These are phyloP conservation scores for Ophiostoma quercus DNA, from an alignment of 2,329 filamentous ascomycete genomes.

Conservation along the genomic window DNA sequence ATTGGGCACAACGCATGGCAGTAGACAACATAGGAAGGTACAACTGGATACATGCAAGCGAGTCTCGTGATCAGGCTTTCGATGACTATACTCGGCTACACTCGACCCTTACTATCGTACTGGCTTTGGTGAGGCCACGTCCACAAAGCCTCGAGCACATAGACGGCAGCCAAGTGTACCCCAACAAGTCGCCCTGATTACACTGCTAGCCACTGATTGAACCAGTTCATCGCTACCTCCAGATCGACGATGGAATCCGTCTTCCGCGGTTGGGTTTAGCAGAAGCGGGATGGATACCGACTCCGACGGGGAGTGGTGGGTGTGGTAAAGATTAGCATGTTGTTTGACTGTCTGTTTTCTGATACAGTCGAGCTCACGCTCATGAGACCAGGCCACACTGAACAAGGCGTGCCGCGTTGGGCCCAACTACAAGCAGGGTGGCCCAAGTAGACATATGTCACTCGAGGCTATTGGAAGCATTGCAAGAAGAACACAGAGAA, in stretches of 20 bases:
- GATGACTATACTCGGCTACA: background rate
- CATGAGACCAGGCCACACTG: background rate
- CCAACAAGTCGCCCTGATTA: background rate
- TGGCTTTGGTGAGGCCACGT: slow-evolving; percentile 11
- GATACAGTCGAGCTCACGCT: background rate
- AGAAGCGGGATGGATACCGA: background rate
- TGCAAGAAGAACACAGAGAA: background rate
- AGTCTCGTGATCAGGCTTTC: slow-evolving; percentile 6
- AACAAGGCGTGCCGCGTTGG: slow-evolving; percentile 6
- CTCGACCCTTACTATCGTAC: background rate
- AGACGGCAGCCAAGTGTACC: background rate
- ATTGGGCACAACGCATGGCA: background rate
- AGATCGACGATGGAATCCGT: background rate
- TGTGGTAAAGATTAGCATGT: background rate
- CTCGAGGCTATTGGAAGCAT: background rate
- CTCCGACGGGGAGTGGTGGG: background rate
- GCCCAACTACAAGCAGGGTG: background rate
- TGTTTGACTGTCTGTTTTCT: background rate
- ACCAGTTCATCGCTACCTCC: slow-evolving; percentile 2
- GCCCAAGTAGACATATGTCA: slow-evolving; percentile 1
- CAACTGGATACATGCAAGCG: background rate
- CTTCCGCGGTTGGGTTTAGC: background rate
- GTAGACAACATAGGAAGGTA: background rate
- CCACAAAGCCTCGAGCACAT: background rate
- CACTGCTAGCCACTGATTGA: background rate